phyloP scores from a whole-genome alignment of 2,329 filamentous ascomycete species.

The Juglanconis oblonga region DNA sequence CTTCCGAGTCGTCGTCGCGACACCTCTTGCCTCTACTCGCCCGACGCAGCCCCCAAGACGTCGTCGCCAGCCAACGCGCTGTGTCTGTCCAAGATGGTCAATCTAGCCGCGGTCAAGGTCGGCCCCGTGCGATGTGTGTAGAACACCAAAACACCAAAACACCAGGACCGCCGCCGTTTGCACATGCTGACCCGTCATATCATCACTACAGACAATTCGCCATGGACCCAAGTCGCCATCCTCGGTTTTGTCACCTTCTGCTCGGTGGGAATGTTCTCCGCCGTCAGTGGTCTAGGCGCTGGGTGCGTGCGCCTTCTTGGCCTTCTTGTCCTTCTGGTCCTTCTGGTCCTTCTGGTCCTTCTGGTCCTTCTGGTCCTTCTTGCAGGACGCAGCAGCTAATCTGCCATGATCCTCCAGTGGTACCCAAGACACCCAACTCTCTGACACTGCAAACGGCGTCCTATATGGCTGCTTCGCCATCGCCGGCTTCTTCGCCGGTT shows the following conservation, averaged over 20 bases:
- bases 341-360: neutral
- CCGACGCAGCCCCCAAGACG: too few species aligned
- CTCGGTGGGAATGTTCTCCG: conserved; percentile 24
- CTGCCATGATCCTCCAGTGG: conserved; percentile 4
- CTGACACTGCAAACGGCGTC: conserved; percentile 21
- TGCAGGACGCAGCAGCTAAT: neutral
- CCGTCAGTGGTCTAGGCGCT: conserved; percentile 19
- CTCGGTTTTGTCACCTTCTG: conserved; percentile 24
- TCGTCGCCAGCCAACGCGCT: too few species aligned
- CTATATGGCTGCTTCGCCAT: conserved; percentile 23
- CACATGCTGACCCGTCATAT: neutral
- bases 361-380: too few species aligned
- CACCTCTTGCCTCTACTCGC: too few species aligned
- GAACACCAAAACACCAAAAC: too few species aligned
- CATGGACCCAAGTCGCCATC: conserved; percentile 23
- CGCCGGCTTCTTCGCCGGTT: conserved; percentile 19
- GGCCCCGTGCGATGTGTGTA: conserved; percentile 17
- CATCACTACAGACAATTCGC: conserved; percentile 17
- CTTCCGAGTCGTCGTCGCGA: too few species aligned
- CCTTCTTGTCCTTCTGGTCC: neutral
- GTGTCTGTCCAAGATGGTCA: conserved; percentile 11
- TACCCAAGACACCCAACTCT: conserved; percentile 17
- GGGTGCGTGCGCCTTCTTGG: neutral
- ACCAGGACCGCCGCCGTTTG: too few species aligned
- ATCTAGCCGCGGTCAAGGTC: conserved; percentile 15